Evolutionary conservation across 208 protist genomes (phyloP).

Genomic region (Baffinella frigidus): DNA sequence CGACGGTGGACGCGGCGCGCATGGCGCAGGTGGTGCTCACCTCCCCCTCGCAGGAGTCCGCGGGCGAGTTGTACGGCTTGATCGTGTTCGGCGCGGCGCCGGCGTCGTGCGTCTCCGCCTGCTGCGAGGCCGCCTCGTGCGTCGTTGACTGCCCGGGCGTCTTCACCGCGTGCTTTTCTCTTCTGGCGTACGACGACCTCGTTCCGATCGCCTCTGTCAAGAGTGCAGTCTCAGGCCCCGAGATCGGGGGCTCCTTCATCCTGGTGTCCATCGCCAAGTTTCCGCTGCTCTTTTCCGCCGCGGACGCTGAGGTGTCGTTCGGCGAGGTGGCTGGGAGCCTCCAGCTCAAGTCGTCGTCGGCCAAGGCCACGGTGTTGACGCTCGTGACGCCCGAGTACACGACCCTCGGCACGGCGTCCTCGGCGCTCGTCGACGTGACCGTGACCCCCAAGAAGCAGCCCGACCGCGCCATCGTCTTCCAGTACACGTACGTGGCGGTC

Average conservation of each 20-base stretch:
- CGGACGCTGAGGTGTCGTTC: not conserved
- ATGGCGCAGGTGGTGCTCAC: no score
- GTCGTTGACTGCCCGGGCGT: not conserved
- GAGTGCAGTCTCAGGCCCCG: not conserved
- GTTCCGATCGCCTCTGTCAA: not conserved
- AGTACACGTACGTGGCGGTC: not conserved
- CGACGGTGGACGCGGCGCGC: no score
- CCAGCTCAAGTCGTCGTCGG: not conserved
- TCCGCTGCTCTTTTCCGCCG: not conserved
- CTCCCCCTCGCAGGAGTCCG: no score
- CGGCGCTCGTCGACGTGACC: not conserved
- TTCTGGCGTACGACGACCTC: not conserved
- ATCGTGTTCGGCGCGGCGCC: no score
- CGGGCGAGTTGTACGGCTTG: no score
- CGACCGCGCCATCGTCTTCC: not conserved
- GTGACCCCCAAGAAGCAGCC: not conserved
- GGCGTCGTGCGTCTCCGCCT: not conserved
- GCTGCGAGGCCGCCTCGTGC: not conserved
- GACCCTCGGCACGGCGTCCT: no score
- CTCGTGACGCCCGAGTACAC: no score
- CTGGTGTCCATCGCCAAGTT: not conserved
- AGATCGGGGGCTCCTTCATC: not conserved
- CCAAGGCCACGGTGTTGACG: not conserved
- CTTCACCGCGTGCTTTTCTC: not conserved
- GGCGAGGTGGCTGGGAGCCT: not conserved